A percentile compares a stretch with the other conserved stretches of the same genome.
Conservation (phyloP, 2,329 filamentous ascomycete species). For the Fusarium sp. region DNA sequence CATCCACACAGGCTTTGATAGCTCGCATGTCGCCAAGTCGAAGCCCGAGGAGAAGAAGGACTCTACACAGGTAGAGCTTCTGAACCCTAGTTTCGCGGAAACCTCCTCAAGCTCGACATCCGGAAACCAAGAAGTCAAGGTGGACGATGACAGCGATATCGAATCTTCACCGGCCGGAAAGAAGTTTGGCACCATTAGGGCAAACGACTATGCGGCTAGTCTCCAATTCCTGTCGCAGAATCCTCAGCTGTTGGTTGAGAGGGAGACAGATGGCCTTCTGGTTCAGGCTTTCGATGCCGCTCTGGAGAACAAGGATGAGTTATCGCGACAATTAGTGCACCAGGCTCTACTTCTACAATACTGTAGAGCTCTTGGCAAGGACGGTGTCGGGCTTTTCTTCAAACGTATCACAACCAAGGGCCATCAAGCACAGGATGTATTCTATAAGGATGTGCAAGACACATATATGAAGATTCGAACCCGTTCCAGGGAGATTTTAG, state of each 20-base stretch:
- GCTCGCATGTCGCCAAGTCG: conserved; percentile 80
- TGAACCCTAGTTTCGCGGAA: conserved; percentile 72
- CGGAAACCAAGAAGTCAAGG: conserved; percentile 32
- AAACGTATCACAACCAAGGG: conserved; percentile 90
- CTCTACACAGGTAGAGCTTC: conserved; percentile 72
- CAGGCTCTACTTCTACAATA: conserved; percentile 94
- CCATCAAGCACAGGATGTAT: conserved; percentile 91
- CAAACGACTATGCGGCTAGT: conserved; percentile 78
- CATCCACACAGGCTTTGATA: conserved; percentile 90
- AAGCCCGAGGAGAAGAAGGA: conserved; percentile 60
- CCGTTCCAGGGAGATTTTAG: conserved; percentile 77
- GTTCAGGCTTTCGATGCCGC: conserved; percentile 92
- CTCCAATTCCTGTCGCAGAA: conserved; percentile 83
- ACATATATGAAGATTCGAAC: conserved; percentile 87
- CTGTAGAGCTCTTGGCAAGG: conserved; percentile 87
- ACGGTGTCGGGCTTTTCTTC: conserved; percentile 94
- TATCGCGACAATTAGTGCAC: conserved; percentile 88
- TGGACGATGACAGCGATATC: conserved; percentile 77
- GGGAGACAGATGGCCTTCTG: conserved; percentile 89
- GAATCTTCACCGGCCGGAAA: conserved; percentile 83
- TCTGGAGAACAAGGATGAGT: conserved; percentile 79
- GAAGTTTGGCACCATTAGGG: conserved; percentile 82
- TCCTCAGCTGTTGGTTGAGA: conserved; percentile 82
- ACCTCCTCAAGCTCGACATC: conserved; percentile 24
- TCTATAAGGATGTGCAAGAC: conserved; percentile 90